Evolutionary conservation across 805 yeast genomes (phyloP).

Genomic region (Wickerhamiella spandovensis): DNA sequence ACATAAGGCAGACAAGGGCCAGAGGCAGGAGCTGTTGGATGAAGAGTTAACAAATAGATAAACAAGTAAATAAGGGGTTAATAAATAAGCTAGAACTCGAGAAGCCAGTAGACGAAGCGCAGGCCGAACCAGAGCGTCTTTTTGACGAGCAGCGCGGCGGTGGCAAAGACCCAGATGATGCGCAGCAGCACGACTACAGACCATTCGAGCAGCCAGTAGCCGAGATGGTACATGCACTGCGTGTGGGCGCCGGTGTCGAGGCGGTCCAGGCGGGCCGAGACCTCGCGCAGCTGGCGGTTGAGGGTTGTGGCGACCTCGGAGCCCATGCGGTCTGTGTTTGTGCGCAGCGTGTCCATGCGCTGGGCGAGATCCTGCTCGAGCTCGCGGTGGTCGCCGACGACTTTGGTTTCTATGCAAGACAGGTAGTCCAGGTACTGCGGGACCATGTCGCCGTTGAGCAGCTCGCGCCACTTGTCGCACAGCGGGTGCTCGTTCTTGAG

Average conservation of each 20-base stretch:
- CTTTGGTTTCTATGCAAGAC: constrained; percentile 11
- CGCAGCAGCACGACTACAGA: constrained; percentile 14
- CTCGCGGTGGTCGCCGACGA: constrained; percentile 8
- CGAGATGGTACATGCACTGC: constrained; percentile 4
- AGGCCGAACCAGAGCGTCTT: neutral
- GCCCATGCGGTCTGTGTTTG: constrained; percentile 18
- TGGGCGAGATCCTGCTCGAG: constrained; percentile 15
- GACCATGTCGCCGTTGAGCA: constrained; percentile 8
- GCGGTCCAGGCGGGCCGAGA: constrained; percentile 16
- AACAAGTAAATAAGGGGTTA: neutral
- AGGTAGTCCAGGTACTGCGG: constrained; percentile 14
- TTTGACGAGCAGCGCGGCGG: neutral
- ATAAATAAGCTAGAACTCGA: neutral
- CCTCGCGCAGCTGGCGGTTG: constrained; percentile 17
- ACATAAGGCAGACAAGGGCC: too few species aligned
- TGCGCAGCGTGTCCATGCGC: constrained; percentile 14
- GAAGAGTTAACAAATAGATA: neutral
- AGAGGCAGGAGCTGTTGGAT: too few species aligned
- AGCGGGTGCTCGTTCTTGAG: neutral
- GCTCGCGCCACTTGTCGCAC: constrained; percentile 6
- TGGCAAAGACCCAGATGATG: constrained; percentile 14
- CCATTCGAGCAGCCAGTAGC: constrained; percentile 16
- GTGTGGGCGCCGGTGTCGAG: constrained; percentile 7
- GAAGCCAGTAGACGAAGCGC: neutral
- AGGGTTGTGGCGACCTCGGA: constrained; percentile 19